Conservation (phyloP, 495 filamentous ascomycete genomes). For the Annulohypoxylon moriforme region DNA sequence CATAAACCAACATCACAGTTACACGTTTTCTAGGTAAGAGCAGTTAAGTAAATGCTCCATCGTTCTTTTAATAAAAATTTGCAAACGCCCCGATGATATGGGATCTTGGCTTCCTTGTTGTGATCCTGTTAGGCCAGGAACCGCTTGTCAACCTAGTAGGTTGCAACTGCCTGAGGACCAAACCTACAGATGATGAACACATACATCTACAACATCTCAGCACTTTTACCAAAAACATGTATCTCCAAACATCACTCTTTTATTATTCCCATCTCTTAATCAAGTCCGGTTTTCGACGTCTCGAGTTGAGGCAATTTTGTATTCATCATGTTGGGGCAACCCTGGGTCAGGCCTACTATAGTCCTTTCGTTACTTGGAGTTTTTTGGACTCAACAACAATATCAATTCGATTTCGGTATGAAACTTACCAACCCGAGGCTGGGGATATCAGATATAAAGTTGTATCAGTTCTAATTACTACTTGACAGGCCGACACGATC, state of each 20-base stretch:
- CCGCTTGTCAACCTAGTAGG: neutral
- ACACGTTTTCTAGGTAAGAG: too few relatives aligned
- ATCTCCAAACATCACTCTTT: neutral
- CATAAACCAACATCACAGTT: too few relatives aligned
- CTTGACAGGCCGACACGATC: conserved; percentile 52
- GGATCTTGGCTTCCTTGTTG: neutral
- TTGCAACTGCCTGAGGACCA: neutral
- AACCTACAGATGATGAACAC: neutral
- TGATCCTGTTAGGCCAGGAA: neutral
- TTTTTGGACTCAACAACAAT: neutral
- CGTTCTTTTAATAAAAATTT: neutral
- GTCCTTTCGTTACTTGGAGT: neutral
- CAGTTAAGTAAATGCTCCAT: too few relatives aligned
- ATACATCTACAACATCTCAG: neutral
- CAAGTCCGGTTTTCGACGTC: neutral
- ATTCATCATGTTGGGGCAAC: neutral
- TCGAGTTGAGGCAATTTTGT: neutral
- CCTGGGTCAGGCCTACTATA: neutral
- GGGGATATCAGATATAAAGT: neutral
- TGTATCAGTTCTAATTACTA: conserved; percentile 16
- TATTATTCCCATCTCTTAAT: neutral
- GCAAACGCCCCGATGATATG: neutral
- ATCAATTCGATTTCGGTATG: conserved; percentile 1
- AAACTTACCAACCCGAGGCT: neutral
- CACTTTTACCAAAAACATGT: neutral